A percentile compares a stretch with the other conserved stretches of the same genome.
Evolutionary conservation across 306 rosid genomes (phyloP).

Genomic region (Albizia julibrissin): DNA sequence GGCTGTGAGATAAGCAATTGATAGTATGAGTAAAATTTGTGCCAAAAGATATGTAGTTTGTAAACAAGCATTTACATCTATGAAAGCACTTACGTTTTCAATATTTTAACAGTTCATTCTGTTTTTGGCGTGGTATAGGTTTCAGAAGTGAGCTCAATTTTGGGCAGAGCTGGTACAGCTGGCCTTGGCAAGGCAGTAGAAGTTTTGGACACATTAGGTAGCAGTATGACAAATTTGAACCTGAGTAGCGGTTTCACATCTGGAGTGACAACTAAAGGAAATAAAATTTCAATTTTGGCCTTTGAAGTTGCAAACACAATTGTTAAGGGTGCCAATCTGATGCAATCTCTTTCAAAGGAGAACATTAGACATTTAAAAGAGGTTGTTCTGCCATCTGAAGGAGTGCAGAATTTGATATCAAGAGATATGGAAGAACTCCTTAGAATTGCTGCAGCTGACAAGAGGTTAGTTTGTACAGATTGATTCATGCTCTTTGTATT

Average conservation of each 20-base stretch:
- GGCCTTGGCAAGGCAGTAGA: constrained; percentile 99
- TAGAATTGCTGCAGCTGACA: constrained; percentile 89
- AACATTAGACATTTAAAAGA: constrained; percentile 86
- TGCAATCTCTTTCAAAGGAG: constrained; percentile 97
- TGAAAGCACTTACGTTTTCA: background rate
- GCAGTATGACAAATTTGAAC: constrained; percentile 93
- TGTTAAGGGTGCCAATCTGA: constrained; percentile 92
- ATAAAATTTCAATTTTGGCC: constrained; percentile 87
- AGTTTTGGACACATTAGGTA: constrained; percentile 96
- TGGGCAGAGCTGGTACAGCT: constrained; percentile 96
- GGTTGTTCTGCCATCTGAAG: constrained; percentile 87
- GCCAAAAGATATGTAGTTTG: constrained; percentile 9
- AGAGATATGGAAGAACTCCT: constrained; percentile 87
- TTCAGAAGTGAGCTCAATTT: constrained; percentile 88
- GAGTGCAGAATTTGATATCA: constrained; percentile 85
- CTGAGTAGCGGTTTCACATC: constrained; percentile 81
- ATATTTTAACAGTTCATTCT: background rate
- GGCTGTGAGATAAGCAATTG: background rate
- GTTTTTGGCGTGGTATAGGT: constrained; percentile 59
- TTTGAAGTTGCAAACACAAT: constrained; percentile 98
- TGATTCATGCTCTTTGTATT: constrained; percentile 1
- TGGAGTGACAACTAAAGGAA: constrained; percentile 86
- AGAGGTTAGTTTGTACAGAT: constrained; percentile 64
- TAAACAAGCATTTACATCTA: background rate
- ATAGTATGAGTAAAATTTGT: background rate